Evolutionary conservation across 2,329 filamentous ascomycete species (phyloP).

Genomic region (Hypocrella siamensis): DNA sequence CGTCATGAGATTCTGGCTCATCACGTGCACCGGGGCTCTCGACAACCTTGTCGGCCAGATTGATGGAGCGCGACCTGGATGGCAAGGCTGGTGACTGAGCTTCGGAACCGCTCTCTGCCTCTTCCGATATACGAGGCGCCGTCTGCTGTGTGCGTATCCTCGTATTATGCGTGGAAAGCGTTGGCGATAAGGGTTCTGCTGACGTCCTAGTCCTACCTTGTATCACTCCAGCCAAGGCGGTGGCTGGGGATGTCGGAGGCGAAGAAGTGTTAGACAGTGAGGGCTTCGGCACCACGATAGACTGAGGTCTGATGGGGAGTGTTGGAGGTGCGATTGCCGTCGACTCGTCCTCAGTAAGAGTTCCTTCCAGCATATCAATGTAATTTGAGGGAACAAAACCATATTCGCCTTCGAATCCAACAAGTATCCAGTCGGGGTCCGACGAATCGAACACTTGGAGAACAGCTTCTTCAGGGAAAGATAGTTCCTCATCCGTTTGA

Average conservation of each 20-base stretch:
- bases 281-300: constrained; percentile 16
- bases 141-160: constrained; percentile 11
- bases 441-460: constrained; percentile 78
- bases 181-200: constrained; percentile 9
- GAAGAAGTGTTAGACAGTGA: constrained; percentile 9
- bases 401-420: constrained; percentile 69
- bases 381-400: constrained; percentile 96
- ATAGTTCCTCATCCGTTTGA: constrained; percentile 95
- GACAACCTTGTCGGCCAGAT: background rate
- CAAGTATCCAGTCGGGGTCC: constrained; percentile 93
- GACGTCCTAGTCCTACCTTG: constrained; percentile 24
- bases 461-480: constrained; percentile 75
- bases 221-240: constrained; percentile 41
- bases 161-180: constrained; percentile 11
- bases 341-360: constrained; percentile 25
- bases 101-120: constrained; percentile 15
- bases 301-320: constrained; percentile 26
- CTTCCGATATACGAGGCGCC: constrained; percentile 13
- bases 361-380: constrained; percentile 52
- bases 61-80: constrained; percentile 13
- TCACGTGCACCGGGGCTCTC: background rate
- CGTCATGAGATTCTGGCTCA: constrained; percentile 15
- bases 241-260: constrained; percentile 28
- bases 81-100: constrained; percentile 23
- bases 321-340: constrained; percentile 19